Evolutionary conservation across 108 stramenopile species (phyloP).

Genomic region (Skeletonema grethae): DNA sequence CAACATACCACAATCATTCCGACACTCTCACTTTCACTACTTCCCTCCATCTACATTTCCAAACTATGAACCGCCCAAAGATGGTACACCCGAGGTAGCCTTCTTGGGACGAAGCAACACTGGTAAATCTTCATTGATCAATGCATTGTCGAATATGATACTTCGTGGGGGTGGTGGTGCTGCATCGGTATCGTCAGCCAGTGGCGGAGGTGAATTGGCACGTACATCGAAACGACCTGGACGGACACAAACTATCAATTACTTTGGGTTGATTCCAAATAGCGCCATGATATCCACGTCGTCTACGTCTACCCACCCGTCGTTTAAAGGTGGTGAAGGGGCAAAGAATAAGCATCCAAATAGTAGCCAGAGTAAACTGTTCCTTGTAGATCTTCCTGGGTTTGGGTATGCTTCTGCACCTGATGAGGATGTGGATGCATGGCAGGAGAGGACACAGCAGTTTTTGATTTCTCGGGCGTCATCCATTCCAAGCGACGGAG

Average conservation of each 20-base stretch:
- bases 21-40: constrained; percentile 53
- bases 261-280: constrained; percentile 70
- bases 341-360: neutral
- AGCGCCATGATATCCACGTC: neutral
- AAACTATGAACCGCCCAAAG: constrained; percentile 55
- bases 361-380: constrained; percentile 27
- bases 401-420: constrained; percentile 84
- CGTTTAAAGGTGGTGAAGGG: neutral
- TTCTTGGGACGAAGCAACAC: constrained; percentile 94
- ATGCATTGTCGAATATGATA: constrained; percentile 54
- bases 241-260: constrained; percentile 91
- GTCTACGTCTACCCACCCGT: neutral
- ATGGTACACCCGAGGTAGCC: constrained; percentile 81
- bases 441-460: constrained; percentile 82
- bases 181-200: neutral
- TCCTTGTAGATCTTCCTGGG: constrained; percentile 78
- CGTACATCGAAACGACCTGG: constrained; percentile 84
- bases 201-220: constrained; percentile 71
- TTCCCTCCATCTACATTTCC: constrained; percentile 58
- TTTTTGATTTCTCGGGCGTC: constrained; percentile 56
- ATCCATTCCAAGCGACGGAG: neutral
- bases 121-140: constrained; percentile 91
- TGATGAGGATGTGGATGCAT: constrained; percentile 61
- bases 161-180: constrained; percentile 41
- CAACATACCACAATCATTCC: constrained; percentile 41